Conservation (phyloP, 768 basidiomycete genomes). For the Boletus vinaceobasis region DNA sequence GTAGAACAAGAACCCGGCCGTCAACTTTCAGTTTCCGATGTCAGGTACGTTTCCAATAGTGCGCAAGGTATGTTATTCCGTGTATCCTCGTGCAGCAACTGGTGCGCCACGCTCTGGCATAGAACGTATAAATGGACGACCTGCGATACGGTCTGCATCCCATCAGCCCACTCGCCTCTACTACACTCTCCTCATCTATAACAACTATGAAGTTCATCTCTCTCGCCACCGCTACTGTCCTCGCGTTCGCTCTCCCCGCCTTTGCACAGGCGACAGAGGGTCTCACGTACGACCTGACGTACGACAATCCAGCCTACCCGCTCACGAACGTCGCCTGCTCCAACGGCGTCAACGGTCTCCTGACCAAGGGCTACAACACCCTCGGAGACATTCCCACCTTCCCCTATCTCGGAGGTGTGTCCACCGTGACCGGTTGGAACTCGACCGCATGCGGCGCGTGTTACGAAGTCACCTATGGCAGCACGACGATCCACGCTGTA, state of each 20-base stretch:
- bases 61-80: too few species aligned
- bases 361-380: constrained; percentile 30
- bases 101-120: neutral
- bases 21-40: neutral
- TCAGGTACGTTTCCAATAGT: neutral
- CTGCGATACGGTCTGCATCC: neutral
- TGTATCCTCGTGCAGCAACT: neutral
- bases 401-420: constrained; percentile 34
- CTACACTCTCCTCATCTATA: neutral
- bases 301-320: constrained; percentile 23
- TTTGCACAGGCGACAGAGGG: constrained; percentile 11
- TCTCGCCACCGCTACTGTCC: constrained; percentile 1
- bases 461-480: constrained; percentile 27
- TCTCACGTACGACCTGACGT: constrained; percentile 32
- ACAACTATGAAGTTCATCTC: constrained; percentile 26
- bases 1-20: neutral
- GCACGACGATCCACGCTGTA: constrained; percentile 17
- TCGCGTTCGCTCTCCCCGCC: constrained; percentile 16
- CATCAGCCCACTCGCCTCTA: neutral
- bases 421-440: constrained; percentile 30
- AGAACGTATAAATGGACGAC: constrained; percentile 15
- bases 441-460: constrained; percentile 34
- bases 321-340: constrained; percentile 31
- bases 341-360: constrained; percentile 30
- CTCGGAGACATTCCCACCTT: constrained; percentile 31